Conservation (phyloP, 805 yeast genomes). For the Kluyveromyces aestuarii region DNA sequence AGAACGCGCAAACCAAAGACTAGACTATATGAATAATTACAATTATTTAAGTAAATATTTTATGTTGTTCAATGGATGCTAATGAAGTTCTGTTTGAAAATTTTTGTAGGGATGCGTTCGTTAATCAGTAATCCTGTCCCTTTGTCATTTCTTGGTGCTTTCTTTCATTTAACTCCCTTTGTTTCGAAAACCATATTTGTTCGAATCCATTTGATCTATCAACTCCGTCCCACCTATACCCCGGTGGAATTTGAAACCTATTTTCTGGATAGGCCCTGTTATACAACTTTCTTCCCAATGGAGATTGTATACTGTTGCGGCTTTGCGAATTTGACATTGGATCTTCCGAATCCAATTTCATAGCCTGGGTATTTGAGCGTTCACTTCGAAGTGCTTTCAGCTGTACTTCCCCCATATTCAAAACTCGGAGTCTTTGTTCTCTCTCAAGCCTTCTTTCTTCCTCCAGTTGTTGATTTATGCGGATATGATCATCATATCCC, state of each 20-base stretch:
- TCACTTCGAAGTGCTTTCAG: conserved; percentile 22
- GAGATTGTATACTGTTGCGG: conserved; percentile 5
- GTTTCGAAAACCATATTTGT: conserved; percentile 42
- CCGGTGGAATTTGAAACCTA: conserved; percentile 70
- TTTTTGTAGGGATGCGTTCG: neutral
- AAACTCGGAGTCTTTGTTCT: conserved; percentile 29
- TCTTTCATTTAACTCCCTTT: conserved; percentile 28
- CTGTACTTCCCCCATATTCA: conserved; percentile 31
- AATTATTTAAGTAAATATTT: too few species aligned
- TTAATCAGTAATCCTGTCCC: conserved; percentile 30
- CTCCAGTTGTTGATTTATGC: conserved; percentile 15
- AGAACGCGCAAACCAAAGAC: neutral
- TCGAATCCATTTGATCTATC: conserved; percentile 89
- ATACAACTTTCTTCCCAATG: conserved; percentile 47
- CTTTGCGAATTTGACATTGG: conserved; percentile 47
- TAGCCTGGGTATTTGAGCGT: neutral
- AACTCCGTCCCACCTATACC: conserved; percentile 86
- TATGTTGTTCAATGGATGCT: neutral
- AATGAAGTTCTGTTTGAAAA: too few species aligned
- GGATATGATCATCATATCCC: conserved; percentile 16
- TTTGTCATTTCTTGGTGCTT: conserved; percentile 28
- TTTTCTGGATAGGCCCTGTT: conserved; percentile 44
- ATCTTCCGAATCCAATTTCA: conserved; percentile 36
- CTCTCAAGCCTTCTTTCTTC: conserved; percentile 22
- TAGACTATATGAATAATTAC: neutral